phyloP scores from a whole-genome alignment of 306 rosid genomes.

The Vigna reflexopilosa region DNA sequence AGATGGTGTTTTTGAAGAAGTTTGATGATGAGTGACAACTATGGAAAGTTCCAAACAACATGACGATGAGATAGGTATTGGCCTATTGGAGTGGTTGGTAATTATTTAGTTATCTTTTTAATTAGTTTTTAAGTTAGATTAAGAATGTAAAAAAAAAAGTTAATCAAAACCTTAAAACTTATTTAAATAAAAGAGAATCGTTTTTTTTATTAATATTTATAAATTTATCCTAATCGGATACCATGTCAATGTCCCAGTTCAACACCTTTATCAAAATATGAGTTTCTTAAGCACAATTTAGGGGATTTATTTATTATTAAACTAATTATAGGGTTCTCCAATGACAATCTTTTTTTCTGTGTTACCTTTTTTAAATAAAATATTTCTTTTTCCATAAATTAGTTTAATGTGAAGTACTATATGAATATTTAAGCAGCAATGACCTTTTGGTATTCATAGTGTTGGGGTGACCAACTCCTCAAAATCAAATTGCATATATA shows the following conservation, averaged over 20 bases:
- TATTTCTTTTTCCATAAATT: no score
- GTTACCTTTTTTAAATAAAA: no score
- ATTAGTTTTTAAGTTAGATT: no score
- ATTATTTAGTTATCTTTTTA: not conserved
- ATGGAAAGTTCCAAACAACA: not conserved
- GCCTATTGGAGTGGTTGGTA: not conserved
- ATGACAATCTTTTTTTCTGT: no score
- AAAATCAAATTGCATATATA: constrained; percentile 9
- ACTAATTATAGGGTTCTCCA: no score
- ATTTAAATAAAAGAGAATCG: no score
- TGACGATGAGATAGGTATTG: not conserved
- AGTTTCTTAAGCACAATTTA: constrained; percentile 9
- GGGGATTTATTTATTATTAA: not conserved
- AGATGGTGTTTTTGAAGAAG: not conserved
- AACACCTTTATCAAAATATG: not conserved
- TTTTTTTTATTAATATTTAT: no score
- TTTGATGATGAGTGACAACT: not conserved
- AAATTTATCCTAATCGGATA: not conserved
- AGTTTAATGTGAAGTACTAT: no score
- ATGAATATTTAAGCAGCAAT: no score
- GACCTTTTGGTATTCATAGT: not conserved
- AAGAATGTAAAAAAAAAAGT: no score
- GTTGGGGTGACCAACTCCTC: constrained; percentile 28
- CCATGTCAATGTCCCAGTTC: not conserved
- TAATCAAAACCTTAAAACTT: no score